A percentile compares a stretch with the other conserved stretches of the same genome.
Conservation (phyloP, 164 flowering plant genomes). For the Platanus orientalis region DNA sequence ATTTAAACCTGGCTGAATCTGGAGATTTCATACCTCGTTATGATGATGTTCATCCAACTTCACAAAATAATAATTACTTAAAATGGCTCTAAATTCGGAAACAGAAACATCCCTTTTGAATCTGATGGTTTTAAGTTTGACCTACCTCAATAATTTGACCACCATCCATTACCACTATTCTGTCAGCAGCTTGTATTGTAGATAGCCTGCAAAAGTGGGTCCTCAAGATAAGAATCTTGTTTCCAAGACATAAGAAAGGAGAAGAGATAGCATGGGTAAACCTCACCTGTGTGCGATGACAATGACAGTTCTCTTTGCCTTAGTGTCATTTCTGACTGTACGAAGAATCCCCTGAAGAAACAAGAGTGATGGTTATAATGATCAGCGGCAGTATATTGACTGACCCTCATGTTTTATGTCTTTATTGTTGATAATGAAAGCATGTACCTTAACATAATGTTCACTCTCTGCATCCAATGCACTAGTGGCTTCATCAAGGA, state of each 20-base stretch:
- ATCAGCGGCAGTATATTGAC: neutral
- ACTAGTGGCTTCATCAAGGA: constrained; percentile 98
- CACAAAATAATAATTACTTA: neutral
- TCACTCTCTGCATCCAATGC: constrained; percentile 96
- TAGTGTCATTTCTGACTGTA: constrained; percentile 46
- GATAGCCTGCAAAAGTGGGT: constrained; percentile 55
- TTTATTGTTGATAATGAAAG: neutral
- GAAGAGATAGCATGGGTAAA: neutral
- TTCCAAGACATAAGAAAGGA: neutral
- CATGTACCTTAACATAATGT: constrained; percentile 69
- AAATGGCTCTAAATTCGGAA: neutral
- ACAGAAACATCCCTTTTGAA: too few species aligned
- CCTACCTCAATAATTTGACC: constrained; percentile 82
- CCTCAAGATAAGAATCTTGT: neutral
- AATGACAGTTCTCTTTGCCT: constrained; percentile 63
- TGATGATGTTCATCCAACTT: neutral
- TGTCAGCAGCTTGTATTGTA: constrained; percentile 86
- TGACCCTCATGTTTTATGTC: too few species aligned
- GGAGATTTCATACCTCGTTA: neutral
- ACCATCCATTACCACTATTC: constrained; percentile 79
- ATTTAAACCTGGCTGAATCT: too few species aligned
- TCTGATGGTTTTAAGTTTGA: neutral
- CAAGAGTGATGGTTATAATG: constrained; percentile 7
- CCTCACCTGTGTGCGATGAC: constrained; percentile 85
- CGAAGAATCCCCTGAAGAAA: constrained; percentile 77